These are phyloP conservation scores for Crucibulum cyathiforme DNA, from an alignment of 1,284 basidiomycete species.

Conservation along the genomic window DNA sequence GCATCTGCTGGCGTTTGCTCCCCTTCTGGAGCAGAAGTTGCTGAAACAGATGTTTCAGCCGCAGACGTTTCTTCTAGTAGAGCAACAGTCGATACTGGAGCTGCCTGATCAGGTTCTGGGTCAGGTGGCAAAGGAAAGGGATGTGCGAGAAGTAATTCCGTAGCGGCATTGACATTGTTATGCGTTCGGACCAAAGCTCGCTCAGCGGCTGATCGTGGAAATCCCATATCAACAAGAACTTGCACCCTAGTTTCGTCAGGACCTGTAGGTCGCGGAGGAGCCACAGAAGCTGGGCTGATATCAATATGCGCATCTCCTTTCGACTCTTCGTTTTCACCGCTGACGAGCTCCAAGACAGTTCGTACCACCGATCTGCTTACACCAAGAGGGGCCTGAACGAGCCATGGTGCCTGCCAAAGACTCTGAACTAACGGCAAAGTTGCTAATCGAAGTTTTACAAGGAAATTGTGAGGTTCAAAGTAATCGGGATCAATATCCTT, in stretches of 20 bases:
- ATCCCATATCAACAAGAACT: slow-evolving; percentile 96
- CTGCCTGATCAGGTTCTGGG: slow-evolving; percentile 45
- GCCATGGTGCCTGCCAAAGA: slow-evolving; percentile 89
- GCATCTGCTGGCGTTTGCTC: slow-evolving; percentile 25
- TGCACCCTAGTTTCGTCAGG: slow-evolving; percentile 81
- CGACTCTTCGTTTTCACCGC: slow-evolving; percentile 80
- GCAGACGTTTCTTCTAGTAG: not conserved
- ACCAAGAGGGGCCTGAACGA: slow-evolving; percentile 74
- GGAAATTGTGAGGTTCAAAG: slow-evolving; percentile 87
- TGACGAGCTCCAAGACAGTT: slow-evolving; percentile 82
- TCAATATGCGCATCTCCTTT: slow-evolving; percentile 47
- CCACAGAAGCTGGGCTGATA: slow-evolving; percentile 30
- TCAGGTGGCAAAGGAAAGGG: slow-evolving; percentile 81
- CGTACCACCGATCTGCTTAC: slow-evolving; percentile 80
- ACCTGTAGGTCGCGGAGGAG: slow-evolving; percentile 52
- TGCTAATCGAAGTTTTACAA: slow-evolving; percentile 80
- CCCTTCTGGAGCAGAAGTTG: slow-evolving; percentile 1
- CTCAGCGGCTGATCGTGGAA: slow-evolving; percentile 84
- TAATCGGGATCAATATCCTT: slow-evolving; percentile 76
- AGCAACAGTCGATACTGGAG: slow-evolving; percentile 5
- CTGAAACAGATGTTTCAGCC: not conserved
- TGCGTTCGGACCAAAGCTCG: slow-evolving; percentile 83
- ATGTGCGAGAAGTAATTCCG: slow-evolving; percentile 86
- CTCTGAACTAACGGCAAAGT: slow-evolving; percentile 72
- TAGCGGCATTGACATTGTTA: slow-evolving; percentile 90